Evolutionary conservation across 805 yeast genomes (phyloP).

Genomic region (Saturnispora kantuleensis): DNA sequence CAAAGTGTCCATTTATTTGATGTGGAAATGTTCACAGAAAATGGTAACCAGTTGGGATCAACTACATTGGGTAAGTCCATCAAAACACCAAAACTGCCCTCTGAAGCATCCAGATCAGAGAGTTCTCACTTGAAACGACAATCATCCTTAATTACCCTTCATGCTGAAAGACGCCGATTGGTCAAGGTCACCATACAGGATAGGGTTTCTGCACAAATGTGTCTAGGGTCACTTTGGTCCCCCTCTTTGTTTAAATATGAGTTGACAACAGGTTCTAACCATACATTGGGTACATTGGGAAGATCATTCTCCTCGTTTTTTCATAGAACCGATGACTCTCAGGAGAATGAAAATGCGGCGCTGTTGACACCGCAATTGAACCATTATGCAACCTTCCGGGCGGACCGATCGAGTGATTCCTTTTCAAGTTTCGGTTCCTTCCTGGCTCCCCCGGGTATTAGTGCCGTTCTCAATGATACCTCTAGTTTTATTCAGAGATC

Average conservation of each 20-base stretch:
- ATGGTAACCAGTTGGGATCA: background rate
- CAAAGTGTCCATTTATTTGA: background rate
- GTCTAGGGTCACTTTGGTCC: constrained; percentile 11
- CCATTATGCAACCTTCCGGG: background rate
- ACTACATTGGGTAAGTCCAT: too few relatives aligned
- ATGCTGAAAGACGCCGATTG: background rate
- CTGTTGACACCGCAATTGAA: background rate
- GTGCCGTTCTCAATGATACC: background rate
- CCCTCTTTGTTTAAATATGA: constrained; percentile 5
- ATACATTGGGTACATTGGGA: constrained; percentile 6
- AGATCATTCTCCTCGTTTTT: constrained; percentile 4
- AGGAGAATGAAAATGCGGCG: background rate
- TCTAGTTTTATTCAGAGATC: constrained; percentile 2
- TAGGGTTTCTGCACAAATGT: constrained; percentile 11
- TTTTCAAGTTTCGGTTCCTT: constrained; percentile 6
- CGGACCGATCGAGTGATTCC: background rate
- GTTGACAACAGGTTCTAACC: background rate
- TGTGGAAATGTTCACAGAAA: background rate
- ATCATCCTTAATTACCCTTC: background rate
- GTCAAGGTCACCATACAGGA: constrained; percentile 11
- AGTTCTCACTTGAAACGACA: background rate
- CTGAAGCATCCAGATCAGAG: background rate
- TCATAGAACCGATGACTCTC: background rate
- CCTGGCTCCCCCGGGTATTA: constrained; percentile 10
- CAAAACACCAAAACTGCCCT: background rate